Conservation (phyloP, 2,329 filamentous ascomycete species). For the Pseudofabraea citricarpa region DNA sequence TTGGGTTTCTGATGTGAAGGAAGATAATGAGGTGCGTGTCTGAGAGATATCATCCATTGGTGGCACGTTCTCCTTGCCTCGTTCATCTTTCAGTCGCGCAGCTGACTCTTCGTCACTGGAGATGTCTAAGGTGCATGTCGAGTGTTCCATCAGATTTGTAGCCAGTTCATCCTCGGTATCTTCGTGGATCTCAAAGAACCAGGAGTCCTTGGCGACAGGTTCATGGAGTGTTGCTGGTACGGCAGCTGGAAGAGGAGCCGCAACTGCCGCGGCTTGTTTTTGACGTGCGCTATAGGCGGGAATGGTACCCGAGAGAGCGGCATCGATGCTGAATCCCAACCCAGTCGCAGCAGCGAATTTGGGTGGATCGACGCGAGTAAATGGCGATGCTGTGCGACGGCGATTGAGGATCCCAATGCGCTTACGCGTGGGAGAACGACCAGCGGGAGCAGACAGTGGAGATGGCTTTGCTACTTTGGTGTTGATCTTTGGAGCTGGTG, state of each 20-base stretch:
- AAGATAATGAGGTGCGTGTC: constrained; percentile 31
- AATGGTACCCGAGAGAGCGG: constrained; percentile 74
- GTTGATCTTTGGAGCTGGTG: constrained; percentile 43
- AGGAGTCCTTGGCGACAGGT: constrained; percentile 55
- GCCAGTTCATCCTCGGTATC: constrained; percentile 88
- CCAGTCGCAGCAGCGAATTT: constrained; percentile 47
- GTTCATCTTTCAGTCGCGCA: constrained; percentile 49
- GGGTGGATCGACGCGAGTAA: constrained; percentile 68
- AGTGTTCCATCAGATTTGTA: constrained; percentile 89
- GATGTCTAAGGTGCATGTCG: constrained; percentile 81
- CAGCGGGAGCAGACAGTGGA: constrained; percentile 64
- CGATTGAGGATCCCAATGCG: constrained; percentile 64
- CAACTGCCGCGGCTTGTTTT: constrained; percentile 26
- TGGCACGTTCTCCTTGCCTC: constrained; percentile 91
- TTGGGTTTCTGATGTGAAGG: constrained; percentile 13
- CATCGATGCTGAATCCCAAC: constrained; percentile 75
- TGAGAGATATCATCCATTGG: constrained; percentile 63
- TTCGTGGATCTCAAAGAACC: constrained; percentile 94
- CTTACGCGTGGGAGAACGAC: constrained; percentile 77
- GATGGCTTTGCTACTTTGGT: constrained; percentile 41
- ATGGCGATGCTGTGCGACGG: constrained; percentile 57
- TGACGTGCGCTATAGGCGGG: constrained; percentile 50
- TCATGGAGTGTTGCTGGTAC: constrained; percentile 31
- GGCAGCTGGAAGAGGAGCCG: too few species aligned
- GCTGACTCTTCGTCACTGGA: constrained; percentile 75